Evolutionary conservation across 2,329 filamentous ascomycete species (phyloP).

Genomic region (Apiospora saccharicola): DNA sequence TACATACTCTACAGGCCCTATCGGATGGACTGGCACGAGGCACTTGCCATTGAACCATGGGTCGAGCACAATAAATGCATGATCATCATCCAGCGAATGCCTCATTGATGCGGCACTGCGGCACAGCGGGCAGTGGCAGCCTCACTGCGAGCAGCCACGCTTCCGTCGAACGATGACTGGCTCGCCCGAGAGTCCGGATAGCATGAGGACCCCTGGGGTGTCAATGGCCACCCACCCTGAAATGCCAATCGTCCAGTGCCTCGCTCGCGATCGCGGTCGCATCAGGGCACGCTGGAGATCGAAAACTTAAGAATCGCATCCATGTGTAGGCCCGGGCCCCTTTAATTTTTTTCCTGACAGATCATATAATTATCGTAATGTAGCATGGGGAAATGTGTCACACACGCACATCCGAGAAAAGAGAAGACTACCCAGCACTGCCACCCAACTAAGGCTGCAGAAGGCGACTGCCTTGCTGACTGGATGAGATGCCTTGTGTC

Average conservation of each 20-base stretch:
- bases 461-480: constrained; percentile 12
- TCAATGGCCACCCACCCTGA: neutral
- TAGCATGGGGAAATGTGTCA: constrained; percentile 16
- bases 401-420: neutral
- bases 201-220: neutral
- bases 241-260: neutral
- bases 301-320: neutral
- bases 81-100: neutral
- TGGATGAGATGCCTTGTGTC: constrained; percentile 2
- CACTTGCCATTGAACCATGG: neutral
- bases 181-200: constrained; percentile 17
- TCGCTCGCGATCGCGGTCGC: constrained; percentile 18
- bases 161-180: constrained; percentile 8
- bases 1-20: neutral
- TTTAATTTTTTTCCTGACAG: neutral
- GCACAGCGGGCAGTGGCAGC: constrained; percentile 11
- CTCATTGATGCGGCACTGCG: constrained; percentile 1
- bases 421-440: neutral
- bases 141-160: constrained; percentile 18
- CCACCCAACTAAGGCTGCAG: constrained; percentile 17
- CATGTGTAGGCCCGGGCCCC: neutral
- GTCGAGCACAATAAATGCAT: neutral
- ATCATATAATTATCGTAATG: constrained; percentile 22
- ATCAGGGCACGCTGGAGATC: constrained; percentile 14
- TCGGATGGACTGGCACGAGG: neutral